Percentiles rank a stretch among this genome's conserved stretches.
phyloP scores from a whole-genome alignment of 345 rosid species.

The Salix purpurea region DNA sequence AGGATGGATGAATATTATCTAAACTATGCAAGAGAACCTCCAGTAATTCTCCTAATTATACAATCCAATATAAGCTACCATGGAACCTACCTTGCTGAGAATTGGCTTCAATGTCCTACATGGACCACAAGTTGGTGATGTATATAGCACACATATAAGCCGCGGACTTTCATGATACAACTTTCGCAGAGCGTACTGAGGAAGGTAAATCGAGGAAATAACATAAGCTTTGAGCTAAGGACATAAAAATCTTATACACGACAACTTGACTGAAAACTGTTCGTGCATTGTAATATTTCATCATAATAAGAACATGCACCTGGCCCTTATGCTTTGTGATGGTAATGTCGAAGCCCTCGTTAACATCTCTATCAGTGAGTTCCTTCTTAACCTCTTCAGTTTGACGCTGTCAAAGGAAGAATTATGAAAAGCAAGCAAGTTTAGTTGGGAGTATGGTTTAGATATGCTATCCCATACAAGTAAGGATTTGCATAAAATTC shows the following conservation, averaged over 20 bases:
- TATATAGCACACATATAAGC: constrained; percentile 75
- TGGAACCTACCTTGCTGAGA: constrained; percentile 64
- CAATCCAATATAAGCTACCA: background rate
- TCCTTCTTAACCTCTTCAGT: constrained; percentile 87
- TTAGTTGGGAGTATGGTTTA: background rate
- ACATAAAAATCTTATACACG: background rate
- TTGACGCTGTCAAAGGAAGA: constrained; percentile 55
- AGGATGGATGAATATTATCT: background rate
- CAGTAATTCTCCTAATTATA: background rate
- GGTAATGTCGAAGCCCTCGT: constrained; percentile 77
- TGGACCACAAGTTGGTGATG: constrained; percentile 95
- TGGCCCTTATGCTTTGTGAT: constrained; percentile 81
- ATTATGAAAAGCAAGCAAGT: constrained; percentile 9
- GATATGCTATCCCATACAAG: background rate
- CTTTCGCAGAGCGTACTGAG: constrained; percentile 87
- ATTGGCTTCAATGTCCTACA: constrained; percentile 96
- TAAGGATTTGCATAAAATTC: background rate
- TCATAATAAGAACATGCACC: constrained; percentile 35
- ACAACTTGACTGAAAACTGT: background rate
- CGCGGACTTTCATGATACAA: constrained; percentile 93
- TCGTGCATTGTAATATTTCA: no score
- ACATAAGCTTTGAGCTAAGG: constrained; percentile 3
- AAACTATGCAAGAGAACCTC: background rate
- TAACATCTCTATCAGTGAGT: constrained; percentile 71
- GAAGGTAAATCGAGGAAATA: constrained; percentile 12